Conservation (phyloP, 1,284 basidiomycete species). For the Irpex lacteus region DNA sequence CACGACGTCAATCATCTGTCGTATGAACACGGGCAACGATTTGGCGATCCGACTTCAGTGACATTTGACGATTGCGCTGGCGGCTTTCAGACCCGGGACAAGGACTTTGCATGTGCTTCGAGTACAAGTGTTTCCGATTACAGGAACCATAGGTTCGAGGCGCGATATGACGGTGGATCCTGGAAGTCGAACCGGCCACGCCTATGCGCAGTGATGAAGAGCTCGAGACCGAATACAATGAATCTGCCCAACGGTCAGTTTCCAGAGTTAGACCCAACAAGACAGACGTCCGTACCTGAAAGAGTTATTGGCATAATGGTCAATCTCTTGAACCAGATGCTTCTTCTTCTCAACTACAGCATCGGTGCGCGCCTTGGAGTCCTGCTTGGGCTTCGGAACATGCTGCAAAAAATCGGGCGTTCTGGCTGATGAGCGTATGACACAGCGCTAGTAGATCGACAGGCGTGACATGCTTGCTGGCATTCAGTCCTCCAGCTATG, state of each 20-base stretch:
- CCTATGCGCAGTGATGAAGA: constrained; percentile 87
- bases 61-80: constrained; percentile 81
- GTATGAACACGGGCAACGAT: constrained; percentile 82
- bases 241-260: constrained; percentile 57
- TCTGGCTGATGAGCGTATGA: constrained; percentile 89
- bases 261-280: not conserved
- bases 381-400: constrained; percentile 36
- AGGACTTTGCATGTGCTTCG: constrained; percentile 79
- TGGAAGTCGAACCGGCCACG: constrained; percentile 86
- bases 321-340: constrained; percentile 49
- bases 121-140: constrained; percentile 95
- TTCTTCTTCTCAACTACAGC: constrained; percentile 81
- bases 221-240: constrained; percentile 88
- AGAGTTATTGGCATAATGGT: constrained; percentile 85
- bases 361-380: constrained; percentile 46
- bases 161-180: constrained; percentile 72
- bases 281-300: constrained; percentile 52
- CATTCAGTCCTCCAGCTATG: constrained; percentile 82
- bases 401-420: constrained; percentile 80
- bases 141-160: constrained; percentile 83
- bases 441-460: constrained; percentile 80
- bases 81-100: constrained; percentile 78
- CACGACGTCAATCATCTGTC: constrained; percentile 86
- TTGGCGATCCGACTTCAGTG: constrained; percentile 76
- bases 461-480: constrained; percentile 74